phyloP scores from a whole-genome alignment of 768 basidiomycete genomes.

The Lyophyllum atratum region DNA sequence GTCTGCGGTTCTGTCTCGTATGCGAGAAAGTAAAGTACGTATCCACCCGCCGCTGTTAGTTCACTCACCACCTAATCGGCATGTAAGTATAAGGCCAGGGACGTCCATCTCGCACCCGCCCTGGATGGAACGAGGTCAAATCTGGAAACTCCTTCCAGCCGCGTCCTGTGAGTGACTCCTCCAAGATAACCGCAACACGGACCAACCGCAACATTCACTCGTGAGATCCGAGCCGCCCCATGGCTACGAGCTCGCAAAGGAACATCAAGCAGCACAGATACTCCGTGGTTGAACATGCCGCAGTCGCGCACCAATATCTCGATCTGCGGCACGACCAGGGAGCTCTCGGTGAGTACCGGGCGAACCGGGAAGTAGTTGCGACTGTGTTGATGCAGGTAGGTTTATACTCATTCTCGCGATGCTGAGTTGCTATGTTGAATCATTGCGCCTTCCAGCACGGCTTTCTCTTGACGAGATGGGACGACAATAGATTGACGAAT shows the following conservation, averaged over 20 bases:
- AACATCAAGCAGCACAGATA: not conserved
- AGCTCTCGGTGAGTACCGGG: not conserved
- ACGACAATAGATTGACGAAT: no score
- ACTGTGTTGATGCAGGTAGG: not conserved
- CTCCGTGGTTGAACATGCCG: not conserved
- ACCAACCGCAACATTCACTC: not conserved
- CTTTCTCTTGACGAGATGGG: no score
- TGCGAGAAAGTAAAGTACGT: slow-evolving; percentile 3
- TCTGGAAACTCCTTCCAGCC: not conserved
- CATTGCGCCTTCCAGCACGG: no score
- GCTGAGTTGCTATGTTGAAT: no score
- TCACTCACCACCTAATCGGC: not conserved
- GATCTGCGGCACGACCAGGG: not conserved
- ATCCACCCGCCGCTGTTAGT: not conserved
- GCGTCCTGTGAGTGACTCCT: not conserved
- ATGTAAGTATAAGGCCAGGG: not conserved
- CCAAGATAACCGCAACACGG: no score
- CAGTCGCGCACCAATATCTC: not conserved
- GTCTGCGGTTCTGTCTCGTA: slow-evolving; percentile 2
- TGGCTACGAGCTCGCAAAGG: not conserved
- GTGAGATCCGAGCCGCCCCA: not conserved
- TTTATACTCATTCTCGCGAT: no score
- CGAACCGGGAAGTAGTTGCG: not conserved
- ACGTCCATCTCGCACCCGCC: not conserved
- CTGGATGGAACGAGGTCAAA: not conserved